Base-by-base conservation (phyloP, 108 stramenopile species). In the Nitzschia putrida region DNA sequence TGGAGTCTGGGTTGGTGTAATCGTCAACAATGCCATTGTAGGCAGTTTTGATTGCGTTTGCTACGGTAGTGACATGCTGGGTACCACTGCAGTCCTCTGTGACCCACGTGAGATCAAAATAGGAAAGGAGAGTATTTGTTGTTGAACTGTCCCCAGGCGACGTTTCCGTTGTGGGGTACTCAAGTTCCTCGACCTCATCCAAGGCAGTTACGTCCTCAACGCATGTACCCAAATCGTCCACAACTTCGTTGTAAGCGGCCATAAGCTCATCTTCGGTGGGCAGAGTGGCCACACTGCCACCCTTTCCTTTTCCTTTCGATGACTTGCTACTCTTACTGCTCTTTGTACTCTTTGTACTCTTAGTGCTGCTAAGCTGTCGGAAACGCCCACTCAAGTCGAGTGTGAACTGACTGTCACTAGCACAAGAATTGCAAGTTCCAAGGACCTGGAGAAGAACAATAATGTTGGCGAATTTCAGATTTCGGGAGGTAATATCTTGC, bases 1-100 rank as follows among this genome's bases (percentile, higher is more conserved):
- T 18, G 22, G 18, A 41, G 37, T 38, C 43, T 1, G 61, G 61
- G 44, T 63, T 39, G 22, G 13, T 23, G 37, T 45, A 63, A 39
- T 43, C 61, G 29, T 34, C 29, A 43, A 63, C 61, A n/a, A 63
- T 14, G 3, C 44, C 61, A 47, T 63, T 63, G 61, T 63, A 63
- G 3, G 61, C 16, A 23, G 18, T 47, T 11, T 41, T 43, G 20
- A 63, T 44, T 8, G 61, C 37, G 5, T 63, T 41, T 14, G 44
- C 61, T 21, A 23, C 61, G n/a, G 44, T 41, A 0, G 42, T 12
- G 40, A 63, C 10, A 24, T 63, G 43, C 2, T 22, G 18, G 11
- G n/a, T 20, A 13, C 12, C 22, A 7, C 8, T 47, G 14, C 47
- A 16, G n/a, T 43, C 61, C 2, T 26, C 21, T 18, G 61, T 63